phyloP scores from a whole-genome alignment of 495 filamentous ascomycete genomes.

The Penicillium alfredii region DNA sequence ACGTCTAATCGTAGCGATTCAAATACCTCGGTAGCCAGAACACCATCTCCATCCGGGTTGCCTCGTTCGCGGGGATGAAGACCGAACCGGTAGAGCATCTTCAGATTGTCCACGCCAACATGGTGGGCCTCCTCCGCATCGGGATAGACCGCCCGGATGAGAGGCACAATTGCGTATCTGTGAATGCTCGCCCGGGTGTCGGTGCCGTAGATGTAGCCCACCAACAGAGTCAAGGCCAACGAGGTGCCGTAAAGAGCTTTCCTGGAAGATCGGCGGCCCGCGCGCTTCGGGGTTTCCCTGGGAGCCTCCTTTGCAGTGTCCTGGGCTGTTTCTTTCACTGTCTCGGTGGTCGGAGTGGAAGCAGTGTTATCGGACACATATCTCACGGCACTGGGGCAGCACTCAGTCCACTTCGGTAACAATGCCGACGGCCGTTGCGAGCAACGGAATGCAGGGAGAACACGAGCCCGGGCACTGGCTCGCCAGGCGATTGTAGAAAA shows the following conservation, averaged over 20 bases:
- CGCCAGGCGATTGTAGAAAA: slow-evolving; percentile 26
- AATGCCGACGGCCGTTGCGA: slow-evolving; percentile 20
- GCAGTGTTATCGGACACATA: slow-evolving; percentile 36
- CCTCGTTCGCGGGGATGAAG: slow-evolving; percentile 71
- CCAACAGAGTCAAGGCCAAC: slow-evolving; percentile 43
- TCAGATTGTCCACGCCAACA: slow-evolving; percentile 59
- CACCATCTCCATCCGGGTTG: slow-evolving; percentile 43
- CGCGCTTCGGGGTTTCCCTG: slow-evolving; percentile 32
- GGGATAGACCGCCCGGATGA: slow-evolving; percentile 62
- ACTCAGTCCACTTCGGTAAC: slow-evolving; percentile 11
- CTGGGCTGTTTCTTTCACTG: slow-evolving; percentile 14
- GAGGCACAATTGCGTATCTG: slow-evolving; percentile 68
- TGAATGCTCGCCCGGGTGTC: slow-evolving; percentile 87
- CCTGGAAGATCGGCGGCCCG: slow-evolving; percentile 27
- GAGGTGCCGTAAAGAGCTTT: slow-evolving; percentile 52
- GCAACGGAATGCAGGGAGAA: slow-evolving; percentile 19
- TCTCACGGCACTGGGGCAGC: slow-evolving; percentile 15
- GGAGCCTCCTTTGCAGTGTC: too few relatives aligned
- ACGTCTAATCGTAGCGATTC: not conserved
- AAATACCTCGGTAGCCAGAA: slow-evolving; percentile 46
- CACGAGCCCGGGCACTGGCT: slow-evolving; percentile 26
- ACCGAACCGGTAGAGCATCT: slow-evolving; percentile 47
- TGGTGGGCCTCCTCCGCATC: slow-evolving; percentile 94
- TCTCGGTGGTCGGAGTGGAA: slow-evolving; percentile 16
- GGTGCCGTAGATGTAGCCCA: slow-evolving; percentile 72